Base-by-base conservation (phyloP, 257 asterid genomes). In the Solanum stenotomum region DNA sequence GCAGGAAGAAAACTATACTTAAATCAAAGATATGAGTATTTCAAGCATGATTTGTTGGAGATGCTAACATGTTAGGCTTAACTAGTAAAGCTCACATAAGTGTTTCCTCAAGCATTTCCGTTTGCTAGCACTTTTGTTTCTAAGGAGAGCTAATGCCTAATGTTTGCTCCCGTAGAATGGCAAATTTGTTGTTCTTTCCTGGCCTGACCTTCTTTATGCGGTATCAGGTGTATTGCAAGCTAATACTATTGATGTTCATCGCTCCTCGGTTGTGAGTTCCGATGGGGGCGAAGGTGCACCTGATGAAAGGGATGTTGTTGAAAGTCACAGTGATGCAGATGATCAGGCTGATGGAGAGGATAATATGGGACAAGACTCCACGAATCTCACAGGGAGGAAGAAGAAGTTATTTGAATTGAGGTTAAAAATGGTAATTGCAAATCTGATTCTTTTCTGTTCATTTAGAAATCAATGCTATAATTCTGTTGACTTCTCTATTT, bases 321-420 rank as follows among this genome's bases (percentile, higher is more conserved):
- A 87, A 87, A 90, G 90, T 72, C 85, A 87, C 85, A 88, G 91
- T 85, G 89, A 89, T 79, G 87, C 84, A 91, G 95, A 93, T 70
- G 91, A 91, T 87, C 91, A 89, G 67, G 31, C 49, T 49, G 90
- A 84, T 86, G 92, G 63, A 42, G 92, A 89, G 68, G 94, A 90
- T 8, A 91, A 61, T 42, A 91, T 88, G 37, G 90, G 88, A 78
- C 89, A 3, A 61, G 91, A 68, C 61, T 79, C 89, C 3, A 75
- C 92, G 23, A 93, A 92, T 84, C 99, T 97, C 87, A 93, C 95
- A 0, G 99, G 98, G 82, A 91, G 96, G 89, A 92, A 93, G 90
- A 96, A 95, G 89, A 95, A 85, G 91, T 86, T 96, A 89, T 96
- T 92, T 87, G 98, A 97, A 84, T 91, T 97, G 88, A 91, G 95